Evolutionary conservation across 176 grass and related monocot genomes (phyloP), one percentile per base, ranked within the genome.

Genomic region (Thalia dealbata): DNA sequence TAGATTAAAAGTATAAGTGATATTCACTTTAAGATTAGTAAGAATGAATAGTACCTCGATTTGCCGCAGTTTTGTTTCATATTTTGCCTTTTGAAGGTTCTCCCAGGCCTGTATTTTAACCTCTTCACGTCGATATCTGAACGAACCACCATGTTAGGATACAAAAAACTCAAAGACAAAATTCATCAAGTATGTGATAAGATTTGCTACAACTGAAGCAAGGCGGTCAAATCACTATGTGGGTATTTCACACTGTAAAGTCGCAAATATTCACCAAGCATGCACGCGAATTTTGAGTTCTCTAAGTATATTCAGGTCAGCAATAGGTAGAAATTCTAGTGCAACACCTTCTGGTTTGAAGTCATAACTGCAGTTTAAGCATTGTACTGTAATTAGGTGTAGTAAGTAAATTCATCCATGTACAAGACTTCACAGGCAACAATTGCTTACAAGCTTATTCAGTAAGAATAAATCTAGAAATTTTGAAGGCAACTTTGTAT

Each of bases 41-140:
- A 69, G 18, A 2, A 38, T 44, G 7, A 21, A 69, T 25, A 26
- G 76, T 76, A 96, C 93, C 89, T 96, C 93, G 14, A 88, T 73
- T 73, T 67, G 55, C 76, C 68, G 76, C 84, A 87, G 75, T 72
- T 88, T 85, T 25, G 93, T 78, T 78, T 92, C 89, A 21, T 90
- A 82, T 63, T 96, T 96, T 25, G 70, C 81, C 84, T 82, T 89
- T 75, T 86, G 93, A 76, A 70, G 74, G 24, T 71, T 81, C 70
- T 90, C 85, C 93, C 93, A 92, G 14, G 86, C 84, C 63, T 96
- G 87, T 72, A 96, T 86, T 70, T 90, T 92, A 23, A 41, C 75
- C 67, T 96, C 93, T 75, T 90, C 82, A 78, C 52, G 86, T 65
- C 86, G 82, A 75, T 81, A 86, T 7, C 95, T 97, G 76, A 81